These are phyloP conservation scores for Periconia sp. DNA, from an alignment of 2,329 filamentous ascomycete genomes.

Conservation along the genomic window DNA sequence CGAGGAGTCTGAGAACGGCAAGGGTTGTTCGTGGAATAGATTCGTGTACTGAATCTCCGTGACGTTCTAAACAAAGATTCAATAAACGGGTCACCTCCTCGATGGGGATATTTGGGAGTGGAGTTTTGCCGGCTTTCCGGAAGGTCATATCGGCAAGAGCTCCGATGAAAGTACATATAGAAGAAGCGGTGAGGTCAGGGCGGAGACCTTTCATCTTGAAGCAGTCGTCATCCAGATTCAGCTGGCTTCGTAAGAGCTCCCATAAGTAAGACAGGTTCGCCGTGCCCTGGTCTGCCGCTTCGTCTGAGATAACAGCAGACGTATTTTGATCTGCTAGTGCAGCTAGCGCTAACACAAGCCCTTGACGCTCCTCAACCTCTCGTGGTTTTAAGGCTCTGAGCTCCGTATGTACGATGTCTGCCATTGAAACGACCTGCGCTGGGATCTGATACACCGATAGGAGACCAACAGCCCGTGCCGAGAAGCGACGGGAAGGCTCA, in stretches of 20 bases:
- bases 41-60: slow-evolving; percentile 41
- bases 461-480: slow-evolving; percentile 72
- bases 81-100: slow-evolving; percentile 29
- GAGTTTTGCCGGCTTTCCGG: slow-evolving; percentile 4
- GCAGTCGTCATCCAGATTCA: slow-evolving; percentile 46
- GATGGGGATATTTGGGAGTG: slow-evolving; percentile 16
- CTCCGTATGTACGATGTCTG: slow-evolving; percentile 49
- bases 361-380: slow-evolving; percentile 74
- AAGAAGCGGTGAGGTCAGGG: slow-evolving; percentile 70
- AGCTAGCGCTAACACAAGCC: slow-evolving; percentile 64
- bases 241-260: slow-evolving; percentile 34
- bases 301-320: neutral
- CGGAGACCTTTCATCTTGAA: slow-evolving; percentile 56
- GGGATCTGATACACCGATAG: slow-evolving; percentile 53
- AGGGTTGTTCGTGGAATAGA: slow-evolving; percentile 32
- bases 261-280: slow-evolving; percentile 33
- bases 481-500: slow-evolving; percentile 71
- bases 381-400: slow-evolving; percentile 58
- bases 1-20: slow-evolving; percentile 26
- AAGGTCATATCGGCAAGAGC: slow-evolving; percentile 28
- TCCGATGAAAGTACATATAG: slow-evolving; percentile 62
- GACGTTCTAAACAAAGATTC: slow-evolving; percentile 41
- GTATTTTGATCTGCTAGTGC: slow-evolving; percentile 21
- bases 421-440: slow-evolving; percentile 47
- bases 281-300: neutral